Base-by-base conservation (phyloP, 352 stramenopile genomes). In the Globisporangium spiculum region DNA sequence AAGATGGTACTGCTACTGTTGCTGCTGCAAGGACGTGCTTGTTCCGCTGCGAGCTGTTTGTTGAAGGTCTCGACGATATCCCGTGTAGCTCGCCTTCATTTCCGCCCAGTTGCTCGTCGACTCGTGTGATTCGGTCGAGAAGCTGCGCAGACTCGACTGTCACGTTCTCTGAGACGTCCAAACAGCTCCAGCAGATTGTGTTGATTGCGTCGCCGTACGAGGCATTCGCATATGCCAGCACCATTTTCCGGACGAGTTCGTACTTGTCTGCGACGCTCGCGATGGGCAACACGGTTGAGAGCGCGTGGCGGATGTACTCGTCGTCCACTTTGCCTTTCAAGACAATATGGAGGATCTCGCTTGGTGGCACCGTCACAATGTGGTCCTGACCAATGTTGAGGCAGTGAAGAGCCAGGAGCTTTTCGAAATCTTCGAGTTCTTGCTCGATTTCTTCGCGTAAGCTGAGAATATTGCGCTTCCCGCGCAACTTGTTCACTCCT, bases 361-460 rank as follows among this genome's bases (percentile, higher is more conserved):
- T 89, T 0, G 80, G 74, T 5, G 84, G 72, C 1, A 84, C 67
- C 0, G 76, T 83, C 8, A 78, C 63, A 14, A 79, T 62, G 46
- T 77, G 52, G 53, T 86, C 79, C 7, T 62, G 71, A 2, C 77
- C 78, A 30, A 89, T 79, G 55, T 90, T 88, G 50, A 94, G 73
- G 52, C 79, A 91, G 1, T 81, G 80, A 55, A 89, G 30, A 0
- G 84, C 80, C 24, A 92, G 46, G 1, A 90, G 71, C 24, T 75
- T 75, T 54, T 94, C 83, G 65, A 92, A 84, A 41, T 89, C 77
- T 55, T 90, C 81, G 9, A 92, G 70, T 55, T 92, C 86, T 30
- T 92, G 80, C 3, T 72, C 68, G 68, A 94, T 86, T 58, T 94
- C 86, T 12, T 91, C 77, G 1, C 84, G 81, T 9, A 94, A 63